A percentile compares a stretch with the other conserved stretches of the same genome.
Evolutionary conservation across 805 yeast genomes (phyloP).

Genomic region (Brettanomyces naardenensis): DNA sequence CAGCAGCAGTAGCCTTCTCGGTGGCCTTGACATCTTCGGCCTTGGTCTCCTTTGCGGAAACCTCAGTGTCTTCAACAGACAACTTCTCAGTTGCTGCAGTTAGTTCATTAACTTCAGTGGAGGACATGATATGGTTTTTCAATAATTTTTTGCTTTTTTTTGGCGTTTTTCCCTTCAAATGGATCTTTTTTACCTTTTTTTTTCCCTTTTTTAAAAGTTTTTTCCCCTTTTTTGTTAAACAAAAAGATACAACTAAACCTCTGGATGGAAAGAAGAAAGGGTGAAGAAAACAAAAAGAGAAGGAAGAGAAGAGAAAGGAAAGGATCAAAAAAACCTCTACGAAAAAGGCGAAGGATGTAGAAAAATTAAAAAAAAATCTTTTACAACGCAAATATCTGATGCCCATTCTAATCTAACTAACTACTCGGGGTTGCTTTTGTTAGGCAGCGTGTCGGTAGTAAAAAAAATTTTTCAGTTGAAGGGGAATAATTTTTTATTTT

Average conservation of each 20-base stretch:
- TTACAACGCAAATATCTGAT: background rate
- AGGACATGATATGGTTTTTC: conserved; percentile 19
- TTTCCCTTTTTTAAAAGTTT: conserved; percentile 11
- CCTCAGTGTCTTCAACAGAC: conserved; percentile 21
- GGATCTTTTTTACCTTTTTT: conserved; percentile 7
- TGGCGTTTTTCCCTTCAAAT: conserved; percentile 13
- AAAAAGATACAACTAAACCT: background rate
- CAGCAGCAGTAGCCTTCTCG: conserved; percentile 25
- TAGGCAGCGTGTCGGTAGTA: too few species aligned
- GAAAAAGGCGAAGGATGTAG: background rate
- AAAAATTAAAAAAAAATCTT: background rate
- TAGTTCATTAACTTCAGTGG: conserved; percentile 27
- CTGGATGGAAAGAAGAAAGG: conserved; percentile 2
- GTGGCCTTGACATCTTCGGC: conserved; percentile 18
- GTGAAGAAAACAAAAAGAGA: conserved; percentile 3
- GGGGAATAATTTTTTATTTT: too few species aligned
- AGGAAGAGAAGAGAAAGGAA: background rate
- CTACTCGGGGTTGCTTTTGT: too few species aligned
- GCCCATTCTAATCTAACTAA: background rate
- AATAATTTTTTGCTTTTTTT: conserved; percentile 10
- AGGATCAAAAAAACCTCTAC: background rate
- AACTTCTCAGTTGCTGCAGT: conserved; percentile 28
- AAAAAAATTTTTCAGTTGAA: too few species aligned
- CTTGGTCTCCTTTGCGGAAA: conserved; percentile 25
- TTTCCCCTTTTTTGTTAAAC: conserved; percentile 4